Evolutionary conservation across 23 red algal species (phyloP).

Genomic region (Gracilariopsis chorda): DNA sequence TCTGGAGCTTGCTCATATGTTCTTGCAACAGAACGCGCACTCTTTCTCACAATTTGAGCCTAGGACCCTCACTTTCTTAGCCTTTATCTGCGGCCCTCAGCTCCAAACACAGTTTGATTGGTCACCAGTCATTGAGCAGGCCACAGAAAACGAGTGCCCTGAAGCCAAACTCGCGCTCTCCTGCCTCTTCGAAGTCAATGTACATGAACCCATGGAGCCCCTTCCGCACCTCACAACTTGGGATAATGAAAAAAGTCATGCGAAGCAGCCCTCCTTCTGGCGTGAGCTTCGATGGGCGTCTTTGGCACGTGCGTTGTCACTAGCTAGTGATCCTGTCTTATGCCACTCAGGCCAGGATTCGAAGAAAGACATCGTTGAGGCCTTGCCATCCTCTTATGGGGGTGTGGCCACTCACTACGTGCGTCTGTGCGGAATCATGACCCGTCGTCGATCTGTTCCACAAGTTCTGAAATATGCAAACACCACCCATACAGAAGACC

Average conservation of each 20-base stretch:
- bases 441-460: background rate
- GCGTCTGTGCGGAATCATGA: background rate
- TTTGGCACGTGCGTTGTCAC: background rate
- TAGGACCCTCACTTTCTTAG: slow-evolving; percentile 8
- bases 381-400: background rate
- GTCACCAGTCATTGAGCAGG: background rate
- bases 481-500: background rate
- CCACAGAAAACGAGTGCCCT: background rate
- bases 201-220: slow-evolving; percentile 12
- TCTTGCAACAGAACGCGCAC: background rate
- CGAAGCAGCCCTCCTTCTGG: slow-evolving; percentile 40
- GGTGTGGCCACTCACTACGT: background rate
- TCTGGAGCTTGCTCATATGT: slow-evolving; percentile 3
- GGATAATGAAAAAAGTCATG: slow-evolving; percentile 23
- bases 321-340: background rate
- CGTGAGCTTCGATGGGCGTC: slow-evolving; percentile 53
- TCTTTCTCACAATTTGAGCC: background rate
- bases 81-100: slow-evolving; percentile 21
- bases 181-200: slow-evolving; percentile 9
- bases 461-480: background rate
- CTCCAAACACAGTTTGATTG: background rate
- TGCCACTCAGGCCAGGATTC: background rate
- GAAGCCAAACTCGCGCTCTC: slow-evolving; percentile 43
- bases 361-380: background rate
- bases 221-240: slow-evolving; percentile 15